These are phyloP conservation scores for Hypoxylon sp. DNA, from an alignment of 2,329 filamentous ascomycete species.

Conservation along the genomic window DNA sequence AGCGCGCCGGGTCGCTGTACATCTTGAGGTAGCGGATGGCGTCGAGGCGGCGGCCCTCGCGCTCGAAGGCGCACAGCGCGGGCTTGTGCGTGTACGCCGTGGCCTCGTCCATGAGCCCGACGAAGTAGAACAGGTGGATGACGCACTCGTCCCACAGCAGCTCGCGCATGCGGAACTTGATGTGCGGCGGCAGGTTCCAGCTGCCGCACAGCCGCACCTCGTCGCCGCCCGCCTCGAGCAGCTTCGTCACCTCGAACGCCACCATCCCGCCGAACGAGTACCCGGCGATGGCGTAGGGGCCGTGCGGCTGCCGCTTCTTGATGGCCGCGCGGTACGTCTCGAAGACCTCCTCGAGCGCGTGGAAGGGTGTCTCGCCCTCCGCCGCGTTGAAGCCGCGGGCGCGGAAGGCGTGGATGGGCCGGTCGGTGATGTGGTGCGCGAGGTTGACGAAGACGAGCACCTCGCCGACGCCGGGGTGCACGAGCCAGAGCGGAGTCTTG, in stretches of 20 bases:
- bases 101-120: slow-evolving; percentile 57
- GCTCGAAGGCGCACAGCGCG: slow-evolving; percentile 23
- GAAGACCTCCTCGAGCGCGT: slow-evolving; percentile 58
- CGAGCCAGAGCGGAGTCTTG: slow-evolving; percentile 59
- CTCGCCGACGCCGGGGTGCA: slow-evolving; percentile 61
- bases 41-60: slow-evolving; percentile 52
- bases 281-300: slow-evolving; percentile 68
- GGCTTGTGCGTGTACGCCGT: slow-evolving; percentile 31
- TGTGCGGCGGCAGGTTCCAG: slow-evolving; percentile 66
- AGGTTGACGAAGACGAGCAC: slow-evolving; percentile 60
- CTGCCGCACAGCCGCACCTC: slow-evolving; percentile 61
- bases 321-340: slow-evolving; percentile 60
- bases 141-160: slow-evolving; percentile 59
- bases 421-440: slow-evolving; percentile 55
- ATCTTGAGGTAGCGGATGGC: slow-evolving; percentile 33
- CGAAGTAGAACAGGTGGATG: slow-evolving; percentile 59
- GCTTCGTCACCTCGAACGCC: slow-evolving; percentile 66
- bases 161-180: slow-evolving; percentile 60
- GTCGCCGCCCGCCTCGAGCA: slow-evolving; percentile 58
- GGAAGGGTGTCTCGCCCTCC: slow-evolving; percentile 60
- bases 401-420: slow-evolving; percentile 64
- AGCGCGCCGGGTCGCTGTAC: slow-evolving; percentile 46
- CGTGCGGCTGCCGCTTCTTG: slow-evolving; percentile 60
- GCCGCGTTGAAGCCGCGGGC: slow-evolving; percentile 60
- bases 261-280: slow-evolving; percentile 67